Conservation (phyloP, 1,284 basidiomycete species). For the Austroboletus novae-zelandiae region DNA sequence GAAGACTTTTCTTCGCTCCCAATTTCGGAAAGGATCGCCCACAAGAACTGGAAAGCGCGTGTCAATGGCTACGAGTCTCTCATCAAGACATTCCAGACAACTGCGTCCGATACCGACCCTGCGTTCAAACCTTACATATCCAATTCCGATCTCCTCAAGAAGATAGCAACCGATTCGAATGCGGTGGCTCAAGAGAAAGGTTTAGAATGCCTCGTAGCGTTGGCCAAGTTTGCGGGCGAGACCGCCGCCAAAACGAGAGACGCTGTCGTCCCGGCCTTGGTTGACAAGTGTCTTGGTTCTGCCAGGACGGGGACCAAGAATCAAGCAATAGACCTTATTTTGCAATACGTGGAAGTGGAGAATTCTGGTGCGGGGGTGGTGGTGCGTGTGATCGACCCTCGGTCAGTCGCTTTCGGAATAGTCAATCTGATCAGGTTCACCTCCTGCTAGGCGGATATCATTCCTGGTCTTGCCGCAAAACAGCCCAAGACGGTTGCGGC, state of each 20-base stretch:
- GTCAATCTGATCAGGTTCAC: constrained; percentile 25
- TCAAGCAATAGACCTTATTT: constrained; percentile 82
- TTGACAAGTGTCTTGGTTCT: constrained; percentile 96
- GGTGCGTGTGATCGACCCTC: constrained; percentile 54
- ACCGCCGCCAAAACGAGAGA: constrained; percentile 79
- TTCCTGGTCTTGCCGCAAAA: constrained; percentile 86
- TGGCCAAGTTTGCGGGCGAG: constrained; percentile 92
- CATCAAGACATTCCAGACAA: constrained; percentile 81
- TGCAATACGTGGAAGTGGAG: constrained; percentile 94
- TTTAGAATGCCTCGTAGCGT: constrained; percentile 79
- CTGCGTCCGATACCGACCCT: constrained; percentile 90
- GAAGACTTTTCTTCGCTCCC: constrained; percentile 90
- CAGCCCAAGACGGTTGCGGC: constrained; percentile 94
- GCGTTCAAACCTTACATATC: constrained; percentile 88
- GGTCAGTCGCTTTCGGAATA: constrained; percentile 16
- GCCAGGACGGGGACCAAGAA: constrained; percentile 89
- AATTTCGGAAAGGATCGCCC: constrained; percentile 79
- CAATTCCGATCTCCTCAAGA: constrained; percentile 79
- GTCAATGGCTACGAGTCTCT: constrained; percentile 91
- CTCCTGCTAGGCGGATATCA: constrained; percentile 66
- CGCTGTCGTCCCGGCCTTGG: constrained; percentile 81
- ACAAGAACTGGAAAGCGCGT: constrained; percentile 99
- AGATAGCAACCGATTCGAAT: constrained; percentile 88
- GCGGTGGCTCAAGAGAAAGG: constrained; percentile 99
- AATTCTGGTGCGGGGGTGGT: constrained; percentile 86